Evolutionary conservation across 345 rosid species (phyloP), one percentile per base, ranked within the genome.

Genomic region (Ricinus communis): DNA sequence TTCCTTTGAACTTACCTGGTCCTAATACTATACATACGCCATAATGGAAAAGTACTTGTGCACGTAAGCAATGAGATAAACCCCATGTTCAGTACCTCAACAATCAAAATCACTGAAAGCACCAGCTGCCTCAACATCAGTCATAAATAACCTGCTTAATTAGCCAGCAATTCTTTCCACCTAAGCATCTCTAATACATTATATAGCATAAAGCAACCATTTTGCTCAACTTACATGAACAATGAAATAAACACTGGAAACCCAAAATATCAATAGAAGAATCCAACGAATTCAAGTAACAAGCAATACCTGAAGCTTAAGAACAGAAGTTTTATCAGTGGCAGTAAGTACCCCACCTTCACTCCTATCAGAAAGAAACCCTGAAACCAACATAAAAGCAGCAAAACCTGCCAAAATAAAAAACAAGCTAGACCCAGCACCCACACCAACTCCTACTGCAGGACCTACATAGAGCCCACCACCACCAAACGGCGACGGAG

Each of bases 321-420:
- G 73, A 61, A 95, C 93, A 63, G 80, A 89, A 41, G 97, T 91
- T 82, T 83, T 91, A 73, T 87, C 90, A 13, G 87, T 82, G 71
- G 86, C 93, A 19, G 90, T 83, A 30, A 90, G 80, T 33, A 90
- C 73, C 58, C 87, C 83, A 38, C 79, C 84, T 13, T 86, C 91
- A 15, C 84, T 76, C 74, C 85, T 81, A 58, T 94, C 97, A 2
- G 96, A 93, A 22, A 93, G 84, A 49, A 93, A 84, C 19, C 93
- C 98, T 5, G 96, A 90, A 50, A 94, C 96, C 84, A 90, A 71
- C 75, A 91, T 75, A 80, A 90, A 91, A 16, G 93, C 96, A 1
- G 96, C 97, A 30, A 91, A 86, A 24, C 95, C 93, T 74, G 88
- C 73, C 60, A 94, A 53, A 50, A 91, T 82, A 68, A 86, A 59